Base-by-base conservation (phyloP, 306 rosid species). In the Pterocarpus macrocarpus region DNA sequence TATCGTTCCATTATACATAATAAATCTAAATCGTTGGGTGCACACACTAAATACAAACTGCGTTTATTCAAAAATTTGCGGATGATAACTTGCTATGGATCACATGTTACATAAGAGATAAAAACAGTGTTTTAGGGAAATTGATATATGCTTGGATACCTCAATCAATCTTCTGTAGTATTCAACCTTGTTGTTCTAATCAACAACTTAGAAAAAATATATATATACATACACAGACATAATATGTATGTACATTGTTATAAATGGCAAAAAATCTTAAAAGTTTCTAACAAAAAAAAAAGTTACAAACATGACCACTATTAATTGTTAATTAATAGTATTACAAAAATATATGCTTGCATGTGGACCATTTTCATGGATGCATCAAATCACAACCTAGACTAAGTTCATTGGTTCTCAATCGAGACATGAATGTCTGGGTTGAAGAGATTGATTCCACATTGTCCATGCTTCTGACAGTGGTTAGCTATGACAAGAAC, bases 401-500 rank as follows among this genome's bases (percentile, higher is more conserved):
- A 66, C 86, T 28, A 84, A 76, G 80, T 85, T 62, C 92, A 67
- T 49, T 87, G 92, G 88, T 71, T 87, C 83, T 78, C 61, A 13
- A 41, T 32, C 69, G 22, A 82, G 87, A 76, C 73, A 86, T 72
- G 84, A 78, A 79, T 17, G 2, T 61, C 38, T 56, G 68, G 80
- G 79, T 69, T 36, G 69, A 71, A 80, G 79, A 50, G 70, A 52
- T 52, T 13, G n/a, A 52, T 52, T 79, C 88, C 68, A 17, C 77
- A 56, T 53, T 70, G 22, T 63, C 55, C 52, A 35, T 28, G 12
- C n/a, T 33, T 6, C 2, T 43, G 76, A 22, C 41, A 85, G 89
- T 84, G 76, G 88, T 73, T 84, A 49, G 16, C 50, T 22, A 58
- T 62, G 85, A 83, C 44, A 85, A 75, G 88, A 71, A 77, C 8